Evolutionary conservation across 257 asterid genomes (phyloP).

Genomic region (Avicennia marina): DNA sequence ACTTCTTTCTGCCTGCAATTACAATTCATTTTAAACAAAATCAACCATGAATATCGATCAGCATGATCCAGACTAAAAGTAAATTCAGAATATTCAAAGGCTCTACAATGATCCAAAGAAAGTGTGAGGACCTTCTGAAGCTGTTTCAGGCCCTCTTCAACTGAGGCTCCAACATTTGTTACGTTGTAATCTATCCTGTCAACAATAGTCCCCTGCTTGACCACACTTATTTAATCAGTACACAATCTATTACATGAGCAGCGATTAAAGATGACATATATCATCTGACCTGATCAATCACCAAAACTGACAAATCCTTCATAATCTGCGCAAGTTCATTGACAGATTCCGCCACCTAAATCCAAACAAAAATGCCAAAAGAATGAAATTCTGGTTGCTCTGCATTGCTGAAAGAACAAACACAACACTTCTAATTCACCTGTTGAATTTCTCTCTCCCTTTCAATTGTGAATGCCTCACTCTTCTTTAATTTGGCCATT

Average conservation of each 20-base stretch:
- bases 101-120: neutral
- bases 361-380: conserved; percentile 2
- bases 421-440: conserved; percentile 26
- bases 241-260: conserved; percentile 13
- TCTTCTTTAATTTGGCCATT: conserved; percentile 69
- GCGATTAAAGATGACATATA: conserved; percentile 24
- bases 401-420: neutral
- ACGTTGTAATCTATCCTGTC: conserved; percentile 33
- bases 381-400: neutral
- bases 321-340: conserved; percentile 94
- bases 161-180: conserved; percentile 89
- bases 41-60: neutral
- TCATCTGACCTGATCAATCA: conserved; percentile 88
- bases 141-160: conserved; percentile 95
- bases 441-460: conserved; percentile 76
- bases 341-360: conserved; percentile 71
- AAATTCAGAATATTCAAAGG: neutral
- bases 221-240: neutral
- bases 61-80: neutral
- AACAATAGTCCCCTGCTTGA: neutral
- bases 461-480: conserved; percentile 71
- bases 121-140: conserved; percentile 58
- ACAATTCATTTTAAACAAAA: conserved; percentile 14
- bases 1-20: conserved; percentile 88
- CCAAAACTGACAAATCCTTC: conserved; percentile 99